Evolutionary conservation across 2,329 filamentous ascomycete species (phyloP).

Genomic region (Ploettnerulaceae sp.): DNA sequence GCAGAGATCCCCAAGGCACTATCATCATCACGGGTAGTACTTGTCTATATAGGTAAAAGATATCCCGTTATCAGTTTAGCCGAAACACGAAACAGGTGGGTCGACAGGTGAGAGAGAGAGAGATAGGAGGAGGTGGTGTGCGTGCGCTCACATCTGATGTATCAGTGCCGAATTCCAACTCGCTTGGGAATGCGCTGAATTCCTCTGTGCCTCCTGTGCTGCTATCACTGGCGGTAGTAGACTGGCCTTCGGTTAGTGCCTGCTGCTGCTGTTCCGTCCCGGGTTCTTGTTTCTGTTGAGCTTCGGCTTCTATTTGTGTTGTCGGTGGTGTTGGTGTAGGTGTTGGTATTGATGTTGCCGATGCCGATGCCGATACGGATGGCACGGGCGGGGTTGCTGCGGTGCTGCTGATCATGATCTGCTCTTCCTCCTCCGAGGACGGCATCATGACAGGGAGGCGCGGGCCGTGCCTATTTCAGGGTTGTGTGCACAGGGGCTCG

Average conservation of each 20-base stretch:
- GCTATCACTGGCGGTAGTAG: background rate
- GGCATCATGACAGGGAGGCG: no score
- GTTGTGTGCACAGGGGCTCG: background rate
- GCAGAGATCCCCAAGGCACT: conserved; percentile 10
- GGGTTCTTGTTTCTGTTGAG: no score
- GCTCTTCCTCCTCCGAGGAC: background rate
- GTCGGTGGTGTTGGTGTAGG: no score
- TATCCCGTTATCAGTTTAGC: background rate
- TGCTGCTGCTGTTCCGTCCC: no score
- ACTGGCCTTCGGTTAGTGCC: background rate
- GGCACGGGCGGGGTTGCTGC: background rate
- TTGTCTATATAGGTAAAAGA: no score
- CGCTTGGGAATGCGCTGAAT: conserved; percentile 9
- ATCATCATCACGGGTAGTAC: conserved; percentile 10
- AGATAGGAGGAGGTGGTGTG: no score
- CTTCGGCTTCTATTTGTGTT: no score
- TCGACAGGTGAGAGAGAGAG: no score
- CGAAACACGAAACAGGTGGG: no score
- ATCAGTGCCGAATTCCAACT: conserved; percentile 15
- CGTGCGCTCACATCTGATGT: conserved; percentile 11
- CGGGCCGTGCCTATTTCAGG: no score
- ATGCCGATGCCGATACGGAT: background rate
- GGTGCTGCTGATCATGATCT: background rate
- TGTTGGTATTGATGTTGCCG: background rate
- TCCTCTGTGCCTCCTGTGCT: background rate